Percentiles rank a stretch among this genome's conserved stretches.
These are phyloP conservation scores for Sclerotinia glacialis DNA, from an alignment of 2,329 filamentous ascomycete species.

Conservation along the genomic window DNA sequence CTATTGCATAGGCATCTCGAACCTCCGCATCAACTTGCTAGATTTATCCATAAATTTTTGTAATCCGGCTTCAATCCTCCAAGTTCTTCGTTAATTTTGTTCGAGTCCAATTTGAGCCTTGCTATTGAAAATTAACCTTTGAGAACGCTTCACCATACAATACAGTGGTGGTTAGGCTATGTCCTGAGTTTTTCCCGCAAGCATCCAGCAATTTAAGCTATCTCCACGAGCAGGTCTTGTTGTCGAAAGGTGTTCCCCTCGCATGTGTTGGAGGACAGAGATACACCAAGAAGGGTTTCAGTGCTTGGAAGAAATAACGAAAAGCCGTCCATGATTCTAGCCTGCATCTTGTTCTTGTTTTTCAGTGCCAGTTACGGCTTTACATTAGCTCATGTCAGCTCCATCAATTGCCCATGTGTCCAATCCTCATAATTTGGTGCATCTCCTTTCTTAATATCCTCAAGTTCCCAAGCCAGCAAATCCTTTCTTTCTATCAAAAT, in stretches of 20 bases:
- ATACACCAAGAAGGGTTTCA: not conserved
- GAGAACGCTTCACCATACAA: too few species aligned
- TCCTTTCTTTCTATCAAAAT: slow-evolving; percentile 23
- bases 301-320: not conserved
- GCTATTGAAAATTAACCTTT: not conserved
- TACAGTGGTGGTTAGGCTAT: too few species aligned
- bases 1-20: not conserved
- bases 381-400: not conserved
- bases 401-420: slow-evolving; percentile 18
- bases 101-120: too few species aligned
- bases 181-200: too few species aligned
- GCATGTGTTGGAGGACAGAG: not conserved
- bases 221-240: not conserved
- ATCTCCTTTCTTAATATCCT: not conserved
- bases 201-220: not conserved
- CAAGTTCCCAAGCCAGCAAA: slow-evolving; percentile 22
- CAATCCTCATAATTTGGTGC: slow-evolving; percentile 8
- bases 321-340: not conserved
- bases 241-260: not conserved
- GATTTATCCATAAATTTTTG: too few species aligned
- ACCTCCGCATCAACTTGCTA: not conserved
- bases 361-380: rapidly evolving
- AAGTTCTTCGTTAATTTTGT: too few species aligned
- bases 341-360: not conserved
- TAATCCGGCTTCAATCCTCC: too few species aligned